Percentiles rank a stretch among this genome's conserved stretches.
Conservation (phyloP, 73 alveolate species). For the Symbiodinium natans region DNA sequence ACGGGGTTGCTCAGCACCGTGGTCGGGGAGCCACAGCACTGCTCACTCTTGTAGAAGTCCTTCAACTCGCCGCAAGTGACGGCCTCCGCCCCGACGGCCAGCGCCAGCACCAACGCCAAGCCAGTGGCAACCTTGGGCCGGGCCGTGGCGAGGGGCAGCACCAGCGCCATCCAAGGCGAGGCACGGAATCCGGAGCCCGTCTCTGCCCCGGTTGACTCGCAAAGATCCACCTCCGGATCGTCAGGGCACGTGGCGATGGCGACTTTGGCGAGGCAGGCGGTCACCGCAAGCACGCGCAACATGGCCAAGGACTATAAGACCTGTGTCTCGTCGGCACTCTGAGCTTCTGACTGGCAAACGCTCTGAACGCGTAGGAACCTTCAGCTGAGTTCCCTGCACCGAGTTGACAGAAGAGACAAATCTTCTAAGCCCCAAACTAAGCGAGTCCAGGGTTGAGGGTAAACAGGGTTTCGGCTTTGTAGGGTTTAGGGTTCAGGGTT, state of each 20-base stretch:
- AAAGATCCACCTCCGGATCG: constrained; percentile 23
- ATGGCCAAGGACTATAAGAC: too few relatives aligned
- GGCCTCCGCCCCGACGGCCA: not conserved
- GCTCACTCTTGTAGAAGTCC: constrained; percentile 50
- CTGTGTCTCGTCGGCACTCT: too few relatives aligned
- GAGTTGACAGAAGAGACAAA: too few relatives aligned
- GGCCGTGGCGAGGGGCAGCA: not conserved
- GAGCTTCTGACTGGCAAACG: too few relatives aligned
- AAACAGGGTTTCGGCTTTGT: too few relatives aligned
- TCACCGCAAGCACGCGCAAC: not conserved
- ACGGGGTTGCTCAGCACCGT: not conserved
- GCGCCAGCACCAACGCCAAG: not conserved
- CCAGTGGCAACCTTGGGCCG: not conserved
- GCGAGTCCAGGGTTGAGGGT: too few relatives aligned
- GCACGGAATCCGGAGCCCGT: not conserved
- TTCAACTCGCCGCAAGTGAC: constrained; percentile 32
- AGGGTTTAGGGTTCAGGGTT: too few relatives aligned
- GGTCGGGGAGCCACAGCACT: constrained; percentile 21
- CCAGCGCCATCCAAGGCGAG: not conserved
- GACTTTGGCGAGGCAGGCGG: not conserved
- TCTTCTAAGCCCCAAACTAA: too few relatives aligned
- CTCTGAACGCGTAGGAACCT: too few relatives aligned
- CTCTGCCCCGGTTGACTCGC: not conserved
- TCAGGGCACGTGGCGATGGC: not conserved
- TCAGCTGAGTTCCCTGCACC: too few relatives aligned